Evolutionary conservation across 257 asterid species (phyloP), one percentile per base, ranked within the genome.

Genomic region (Petrea volubilis): DNA sequence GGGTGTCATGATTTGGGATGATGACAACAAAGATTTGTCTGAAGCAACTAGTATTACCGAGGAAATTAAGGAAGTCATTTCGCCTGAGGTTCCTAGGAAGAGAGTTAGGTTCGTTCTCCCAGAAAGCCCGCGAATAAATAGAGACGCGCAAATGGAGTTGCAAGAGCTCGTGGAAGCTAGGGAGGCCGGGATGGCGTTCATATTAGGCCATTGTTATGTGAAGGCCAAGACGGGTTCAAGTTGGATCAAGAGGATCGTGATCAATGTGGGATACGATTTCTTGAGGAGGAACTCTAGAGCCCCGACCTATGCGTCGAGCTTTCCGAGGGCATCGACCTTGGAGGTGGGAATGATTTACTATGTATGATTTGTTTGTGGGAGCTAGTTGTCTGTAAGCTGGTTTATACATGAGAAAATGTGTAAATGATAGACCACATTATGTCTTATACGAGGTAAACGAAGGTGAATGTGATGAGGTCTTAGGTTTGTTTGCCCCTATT

Each of bases 301-400:
- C 7, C 91, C 97, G n/a, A 86, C 96, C 0, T 88, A 89, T 72
- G 95, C 87, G 3, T 71, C 86, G 70, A 91, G 91, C 62, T 91
- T 93, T 57, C 96, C 96, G 31, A 86, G 87, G 0, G 98, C 96
- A 1, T 89, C 98, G 4, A 91, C 98, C 3, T 79, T 94, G 51
- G 96, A 94, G 85, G 98, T 94, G 51, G 98, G 97, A 0, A 94
- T 91, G 98, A 60, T 94, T 29, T 94, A 89, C 83, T 96, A 79
- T 73, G 98, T 93, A n/a, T 93, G 84, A 91, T 64, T 27, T 68
- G 49, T 21, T 62, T 10, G 60, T n/a, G 18, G 67, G 9, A 59
- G 68, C 12, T 24, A 49, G 18, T 67, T 38, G 46, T 47, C 57
- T 23, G 5, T 6, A 3, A 60, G 53, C 13, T 29, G 0, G 4